Evolutionary conservation across 106 monocot genomes (phyloP), one percentile per base, ranked within the genome.

Genomic region (Dioscorea zingiberensis): DNA sequence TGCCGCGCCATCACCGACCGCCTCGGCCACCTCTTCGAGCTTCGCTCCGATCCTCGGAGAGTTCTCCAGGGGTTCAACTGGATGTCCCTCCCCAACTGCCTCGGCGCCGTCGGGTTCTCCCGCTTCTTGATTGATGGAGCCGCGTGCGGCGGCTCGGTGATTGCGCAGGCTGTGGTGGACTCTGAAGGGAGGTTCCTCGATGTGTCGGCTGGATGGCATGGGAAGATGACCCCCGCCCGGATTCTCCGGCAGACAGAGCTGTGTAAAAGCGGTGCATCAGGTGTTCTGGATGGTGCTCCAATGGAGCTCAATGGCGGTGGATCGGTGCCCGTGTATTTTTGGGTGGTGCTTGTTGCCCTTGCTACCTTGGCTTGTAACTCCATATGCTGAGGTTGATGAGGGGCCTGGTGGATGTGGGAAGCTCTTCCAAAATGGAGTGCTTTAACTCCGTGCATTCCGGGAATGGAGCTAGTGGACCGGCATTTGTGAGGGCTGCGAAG

Each of bases 311-410:
- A 59, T 10, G 76, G 69, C 2, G 48, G 59, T 11, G 24, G 25
- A 23, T 49, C 61, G 14, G 65, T 69, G 44, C 78, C 70, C 4
- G 48, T 69, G 18, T 94, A 87, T 49, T 94, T 13, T 47, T 90
- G 22, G 94, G 87, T 9, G 72, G 62, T 23, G 70, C 85, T 44
- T 85, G 83, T 68, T 91, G 91, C 70, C 91, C 91, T 80, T 95
- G 16, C 73, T 85, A 30, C 81, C 91, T 2, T 91, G 95, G 91
- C 87, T 95, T 25, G 60, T 95, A 16, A 95, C 91, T 0, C 95
- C 91, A 2, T 91, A 73, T 57, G 69, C 46, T 47, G 62, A 61
- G 10, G 27, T 7, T 17, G 62, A n/a, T n/a, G n/a, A n/a, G n/a
- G 38, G 4, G 4, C 38, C 10, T 38, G 4, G 38, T 38, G 38